Conservation (phyloP, 1,139 yeast species). For the Fermentozyma sake region DNA sequence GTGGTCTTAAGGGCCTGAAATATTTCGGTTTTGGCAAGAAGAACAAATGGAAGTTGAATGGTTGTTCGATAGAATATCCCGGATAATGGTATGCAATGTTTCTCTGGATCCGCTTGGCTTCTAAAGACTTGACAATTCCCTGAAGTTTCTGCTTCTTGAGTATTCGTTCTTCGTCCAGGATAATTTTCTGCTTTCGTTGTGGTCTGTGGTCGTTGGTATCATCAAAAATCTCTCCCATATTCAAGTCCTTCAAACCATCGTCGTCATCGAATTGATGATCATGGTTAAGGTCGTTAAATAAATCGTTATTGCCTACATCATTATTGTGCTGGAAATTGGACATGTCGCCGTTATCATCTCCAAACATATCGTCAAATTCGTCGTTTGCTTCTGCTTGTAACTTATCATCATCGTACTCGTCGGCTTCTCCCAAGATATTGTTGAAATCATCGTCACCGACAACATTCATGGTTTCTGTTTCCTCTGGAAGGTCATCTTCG, state of each 20-base stretch:
- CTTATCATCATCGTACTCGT: constrained; percentile 14
- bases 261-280: constrained; percentile 33
- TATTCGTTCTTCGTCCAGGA: constrained; percentile 16
- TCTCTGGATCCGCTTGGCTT: constrained; percentile 28
- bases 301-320: constrained; percentile 7
- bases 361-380: constrained; percentile 28
- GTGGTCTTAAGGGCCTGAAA: constrained; percentile 50
- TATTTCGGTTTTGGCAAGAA: constrained; percentile 61
- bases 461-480: constrained; percentile 20
- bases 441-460: constrained; percentile 5
- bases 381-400: constrained; percentile 10
- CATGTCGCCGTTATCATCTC: constrained; percentile 16
- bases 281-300: constrained; percentile 17
- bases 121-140: constrained; percentile 27
- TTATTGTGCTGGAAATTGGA: constrained; percentile 15
- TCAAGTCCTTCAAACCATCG: constrained; percentile 39
- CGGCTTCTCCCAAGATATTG: constrained; percentile 13
- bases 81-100: constrained; percentile 57
- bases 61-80: constrained; percentile 49
- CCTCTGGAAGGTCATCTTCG: constrained; percentile 54
- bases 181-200: constrained; percentile 15
- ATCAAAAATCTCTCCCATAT: constrained; percentile 33
- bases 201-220: constrained; percentile 16
- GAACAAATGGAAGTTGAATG: constrained; percentile 62
- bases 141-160: constrained; percentile 23